These are phyloP conservation scores for Penicillium sp. DNA, from an alignment of 2,329 filamentous ascomycete species.

Conservation along the genomic window DNA sequence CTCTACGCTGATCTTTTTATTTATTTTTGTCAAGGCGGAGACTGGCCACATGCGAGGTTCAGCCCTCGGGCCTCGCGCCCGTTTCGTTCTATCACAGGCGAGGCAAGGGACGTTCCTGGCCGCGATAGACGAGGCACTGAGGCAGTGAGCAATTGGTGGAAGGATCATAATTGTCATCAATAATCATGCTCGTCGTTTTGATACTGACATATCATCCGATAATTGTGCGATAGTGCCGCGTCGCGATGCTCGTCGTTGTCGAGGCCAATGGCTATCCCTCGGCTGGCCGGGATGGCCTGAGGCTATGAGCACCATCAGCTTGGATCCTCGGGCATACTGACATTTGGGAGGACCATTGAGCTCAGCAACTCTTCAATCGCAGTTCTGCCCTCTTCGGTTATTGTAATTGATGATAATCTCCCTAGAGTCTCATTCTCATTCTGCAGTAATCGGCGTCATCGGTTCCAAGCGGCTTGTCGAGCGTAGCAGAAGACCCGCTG, in stretches of 20 bases:
- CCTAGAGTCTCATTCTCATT: too few species aligned
- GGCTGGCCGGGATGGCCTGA: neutral
- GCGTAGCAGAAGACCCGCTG: neutral
- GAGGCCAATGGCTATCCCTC: neutral
- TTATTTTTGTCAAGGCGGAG: constrained; percentile 5
- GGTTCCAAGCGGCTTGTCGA: neutral
- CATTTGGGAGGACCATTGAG: neutral
- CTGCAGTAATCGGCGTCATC: neutral
- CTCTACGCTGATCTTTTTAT: neutral
- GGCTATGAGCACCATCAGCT: neutral
- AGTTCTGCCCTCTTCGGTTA: neutral
- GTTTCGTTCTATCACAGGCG: constrained; percentile 22
- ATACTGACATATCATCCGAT: neutral
- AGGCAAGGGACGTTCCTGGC: constrained; percentile 14
- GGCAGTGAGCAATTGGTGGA: neutral
- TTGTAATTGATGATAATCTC: neutral
- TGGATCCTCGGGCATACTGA: neutral
- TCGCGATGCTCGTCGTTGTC: neutral
- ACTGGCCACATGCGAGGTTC: constrained; percentile 18
- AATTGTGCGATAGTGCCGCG: neutral
- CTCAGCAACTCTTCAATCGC: neutral
- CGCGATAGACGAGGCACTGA: neutral
- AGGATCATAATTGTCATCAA: neutral
- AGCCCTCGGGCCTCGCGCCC: constrained; percentile 25
- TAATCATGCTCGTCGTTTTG: neutral